Evolutionary conservation across 352 stramenopile species (phyloP).

Genomic region (Thraustochytrium striatum): DNA sequence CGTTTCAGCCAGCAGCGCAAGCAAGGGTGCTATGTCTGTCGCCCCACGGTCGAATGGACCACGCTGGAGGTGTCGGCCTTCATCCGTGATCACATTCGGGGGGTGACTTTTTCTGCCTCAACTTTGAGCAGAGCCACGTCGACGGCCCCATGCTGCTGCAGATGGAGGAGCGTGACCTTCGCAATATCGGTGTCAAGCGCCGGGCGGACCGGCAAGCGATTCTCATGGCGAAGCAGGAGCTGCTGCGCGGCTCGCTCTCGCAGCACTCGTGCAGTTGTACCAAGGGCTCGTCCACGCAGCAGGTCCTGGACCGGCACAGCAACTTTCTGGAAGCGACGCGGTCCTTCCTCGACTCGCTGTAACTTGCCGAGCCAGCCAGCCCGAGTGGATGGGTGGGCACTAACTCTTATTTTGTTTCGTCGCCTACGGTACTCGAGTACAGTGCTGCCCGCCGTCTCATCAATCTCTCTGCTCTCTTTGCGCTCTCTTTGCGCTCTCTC

Average conservation of each 20-base stretch:
- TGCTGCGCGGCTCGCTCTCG: not conserved
- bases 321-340: constrained; percentile 27
- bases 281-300: not conserved
- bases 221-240: not conserved
- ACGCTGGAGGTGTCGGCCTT: not conserved
- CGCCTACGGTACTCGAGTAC: too few species aligned
- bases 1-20: not conserved
- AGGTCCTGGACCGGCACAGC: constrained; percentile 28
- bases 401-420: too few species aligned
- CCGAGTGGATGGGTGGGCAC: too few species aligned
- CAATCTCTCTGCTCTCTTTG: too few species aligned
- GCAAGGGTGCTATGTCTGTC: constrained; percentile 9
- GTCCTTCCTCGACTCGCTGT: constrained; percentile 10
- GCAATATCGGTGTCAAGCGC: constrained; percentile 37
- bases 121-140: constrained; percentile 26
- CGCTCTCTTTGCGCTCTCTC: too few species aligned
- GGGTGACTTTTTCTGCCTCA: constrained; percentile 11
- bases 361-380: too few species aligned
- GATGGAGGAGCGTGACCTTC: constrained; percentile 44
- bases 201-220: not conserved
- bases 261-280: constrained; percentile 26
- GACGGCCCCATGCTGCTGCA: constrained; percentile 38
- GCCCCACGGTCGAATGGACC: not conserved
- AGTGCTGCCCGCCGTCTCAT: too few species aligned
- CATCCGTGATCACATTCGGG: constrained; percentile 11